Base-by-base conservation (phyloP, 2,329 filamentous ascomycete species). In the Elsinoe perseae region DNA sequence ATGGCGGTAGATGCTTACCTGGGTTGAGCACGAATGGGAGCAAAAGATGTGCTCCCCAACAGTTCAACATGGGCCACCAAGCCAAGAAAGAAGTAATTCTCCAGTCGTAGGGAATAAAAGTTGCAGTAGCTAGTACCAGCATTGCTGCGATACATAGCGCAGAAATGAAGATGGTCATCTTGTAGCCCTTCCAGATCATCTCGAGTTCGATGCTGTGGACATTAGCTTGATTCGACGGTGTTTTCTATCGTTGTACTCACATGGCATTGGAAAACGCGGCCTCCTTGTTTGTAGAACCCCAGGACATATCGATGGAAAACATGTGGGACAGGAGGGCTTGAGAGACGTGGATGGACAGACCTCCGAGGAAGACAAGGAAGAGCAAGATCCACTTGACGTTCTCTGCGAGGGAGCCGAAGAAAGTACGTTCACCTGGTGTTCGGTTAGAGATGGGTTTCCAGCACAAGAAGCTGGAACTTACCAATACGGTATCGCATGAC, bases 321-420 rank as follows among this genome's bases (percentile, higher is more conserved):
- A 72, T 59, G 60, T 72, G 70, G 18, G 64, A 67, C 10, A 71
- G 60, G 20, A 72, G 59, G 21, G 70, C 70, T 58, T 72, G 70
- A 16, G 65, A 68, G 40, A 72, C 64, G 23, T 54, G 50, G n/a
- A 54, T 54, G 10, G 50, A 54, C 32, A 54, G n/a, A 16, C 50
- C 50, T 23, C 50, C 50, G n/a, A 54, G 34, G 50, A 54, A 54
- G 20, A 54, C 50, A 18, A 54, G 18, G 50, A 54, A 36, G 71
- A 84, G 75, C 1, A 78, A 78, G 14, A 81, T 75, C 81, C 81
- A 84, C 62, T 80, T 82, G 64, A 83, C 69, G 64, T 83, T 85
- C 62, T 80, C 75, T 54, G 75, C 65, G 14, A 83, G 67, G 1
- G 74, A 72, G 10, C 64, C 61, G 38, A 82, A 64, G 20, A 85